phyloP scores from a whole-genome alignment of 371 early-diverging fungal species.

The Basidiobolus meristosporus region DNA sequence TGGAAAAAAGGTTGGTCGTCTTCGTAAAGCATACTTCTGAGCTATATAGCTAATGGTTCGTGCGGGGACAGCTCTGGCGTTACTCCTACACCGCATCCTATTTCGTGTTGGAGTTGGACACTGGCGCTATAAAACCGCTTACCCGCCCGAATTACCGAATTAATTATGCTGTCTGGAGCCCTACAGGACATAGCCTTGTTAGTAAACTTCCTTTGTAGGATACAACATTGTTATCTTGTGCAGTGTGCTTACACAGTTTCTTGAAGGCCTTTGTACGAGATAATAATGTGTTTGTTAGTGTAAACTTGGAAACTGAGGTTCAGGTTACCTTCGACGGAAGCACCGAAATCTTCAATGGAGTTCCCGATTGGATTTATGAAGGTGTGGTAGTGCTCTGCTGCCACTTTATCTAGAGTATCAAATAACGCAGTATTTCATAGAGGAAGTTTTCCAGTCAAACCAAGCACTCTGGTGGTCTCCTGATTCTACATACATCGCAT shows the following conservation, averaged over 20 bases:
- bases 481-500: constrained; percentile 59
- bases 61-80: constrained; percentile 48
- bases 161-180: constrained; percentile 57
- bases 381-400: no score
- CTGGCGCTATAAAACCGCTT: constrained; percentile 30
- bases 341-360: constrained; percentile 69
- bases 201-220: neutral
- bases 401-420: no score
- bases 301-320: constrained; percentile 35
- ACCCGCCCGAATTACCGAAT: constrained; percentile 14
- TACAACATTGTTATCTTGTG: no score
- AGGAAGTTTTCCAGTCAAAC: constrained; percentile 59
- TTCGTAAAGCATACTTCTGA: neutral
- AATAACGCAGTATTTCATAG: constrained; percentile 9
- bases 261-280: constrained; percentile 56
- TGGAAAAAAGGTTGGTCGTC: constrained; percentile 24
- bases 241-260: no score
- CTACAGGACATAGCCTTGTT: constrained; percentile 53
- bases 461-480: constrained; percentile 84
- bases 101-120: constrained; percentile 42
- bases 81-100: constrained; percentile 65
- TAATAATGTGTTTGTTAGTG: constrained; percentile 66
- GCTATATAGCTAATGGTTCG: no score
- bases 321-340: constrained; percentile 77
- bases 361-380: constrained; percentile 97